These are phyloP conservation scores for Lavandula angustifolia DNA, from an alignment of 257 asterid genomes.

Conservation along the genomic window DNA sequence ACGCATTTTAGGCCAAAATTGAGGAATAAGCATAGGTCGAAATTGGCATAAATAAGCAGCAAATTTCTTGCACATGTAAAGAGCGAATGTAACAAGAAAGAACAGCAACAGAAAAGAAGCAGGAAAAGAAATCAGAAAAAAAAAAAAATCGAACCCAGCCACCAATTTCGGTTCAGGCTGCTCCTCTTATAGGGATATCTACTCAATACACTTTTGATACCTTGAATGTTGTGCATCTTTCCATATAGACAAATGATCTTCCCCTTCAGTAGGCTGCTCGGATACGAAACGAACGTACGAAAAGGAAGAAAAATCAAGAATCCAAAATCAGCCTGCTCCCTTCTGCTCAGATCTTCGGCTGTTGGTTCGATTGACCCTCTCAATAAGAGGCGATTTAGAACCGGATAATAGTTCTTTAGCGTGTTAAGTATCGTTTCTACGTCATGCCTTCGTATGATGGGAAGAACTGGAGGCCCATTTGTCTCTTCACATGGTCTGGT, in stretches of 20 bases:
- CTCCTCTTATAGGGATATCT: too few species aligned
- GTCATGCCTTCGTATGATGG: slow-evolving; percentile 62
- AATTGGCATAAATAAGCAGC: too few species aligned
- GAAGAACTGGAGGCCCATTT: slow-evolving; percentile 67
- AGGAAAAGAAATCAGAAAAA: too few species aligned
- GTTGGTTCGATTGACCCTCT: slow-evolving; percentile 32
- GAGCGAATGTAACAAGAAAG: too few species aligned
- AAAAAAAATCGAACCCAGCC: too few species aligned
- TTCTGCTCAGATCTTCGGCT: slow-evolving; percentile 25
- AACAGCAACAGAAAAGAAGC: too few species aligned
- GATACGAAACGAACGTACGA: slow-evolving; percentile 13
- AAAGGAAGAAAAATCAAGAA: slow-evolving; percentile 24
- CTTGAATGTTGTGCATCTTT: slow-evolving; percentile 29
- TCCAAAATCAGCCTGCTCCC: too few species aligned
- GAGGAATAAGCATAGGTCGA: too few species aligned
- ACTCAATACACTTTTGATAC: too few species aligned
- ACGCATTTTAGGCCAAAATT: too few species aligned
- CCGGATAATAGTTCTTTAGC: slow-evolving; percentile 31
- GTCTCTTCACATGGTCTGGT: slow-evolving; percentile 84
- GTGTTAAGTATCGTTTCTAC: slow-evolving; percentile 37
- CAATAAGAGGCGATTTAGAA: slow-evolving; percentile 32
- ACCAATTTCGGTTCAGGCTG: too few species aligned
- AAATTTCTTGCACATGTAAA: too few species aligned
- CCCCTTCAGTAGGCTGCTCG: slow-evolving; percentile 25
- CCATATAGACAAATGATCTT: slow-evolving; percentile 46